Base-by-base conservation (phyloP, 1,284 basidiomycete genomes). In the Melampsora americana region DNA sequence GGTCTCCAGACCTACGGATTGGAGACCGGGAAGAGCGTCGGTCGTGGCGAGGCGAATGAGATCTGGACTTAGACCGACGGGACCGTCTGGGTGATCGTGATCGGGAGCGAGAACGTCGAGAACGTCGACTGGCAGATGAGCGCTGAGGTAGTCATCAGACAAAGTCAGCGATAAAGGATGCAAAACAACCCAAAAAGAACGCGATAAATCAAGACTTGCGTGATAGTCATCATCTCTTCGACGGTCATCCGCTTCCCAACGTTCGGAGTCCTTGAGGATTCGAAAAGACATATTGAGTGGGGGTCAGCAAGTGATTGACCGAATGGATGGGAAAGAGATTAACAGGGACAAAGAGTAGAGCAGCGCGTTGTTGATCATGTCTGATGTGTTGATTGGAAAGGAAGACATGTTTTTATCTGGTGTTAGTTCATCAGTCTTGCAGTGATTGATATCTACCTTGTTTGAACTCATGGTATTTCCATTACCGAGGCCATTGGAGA, bases 81-180 rank as follows among this genome's bases (percentile, higher is more conserved):
- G 67, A 62, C 26, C 73, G 39, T 3, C 73, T 65, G 62, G 73
- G 66, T 7, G 73, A 76, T 2, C 73, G 72, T n/a, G 72, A 75
- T 5, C 72, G 66, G 11, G 73, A 76, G 59, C 44, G 42, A n/a
- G 65, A 67, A 12, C 65, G 72, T 42, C 62, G 44, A 32, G 32
- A 62, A 23, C 66, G 59, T 23, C 66, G 66, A 30, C 61, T 59
- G 23, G 50, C 23, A 23, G 62, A 28, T 59, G 53, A 60, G 9
- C 30, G 66, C 61, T 56, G n/a, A 53, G 53, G 50, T 69, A 53
- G 16, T 5, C 23, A n/a, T 32, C 16, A 48, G 32, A 23, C 35
- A 44, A 5, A n/a, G 9, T 75, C n/a, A 39, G 66, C n/a, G 32
- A 12, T 2, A 68, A 39, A 68, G 32, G n/a, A 44, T n/a, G 16